A percentile compares a stretch with the other conserved stretches of the same genome.
These are phyloP conservation scores for Heimioporus sp. DNA, from an alignment of 768 basidiomycete genomes.

Conservation along the genomic window DNA sequence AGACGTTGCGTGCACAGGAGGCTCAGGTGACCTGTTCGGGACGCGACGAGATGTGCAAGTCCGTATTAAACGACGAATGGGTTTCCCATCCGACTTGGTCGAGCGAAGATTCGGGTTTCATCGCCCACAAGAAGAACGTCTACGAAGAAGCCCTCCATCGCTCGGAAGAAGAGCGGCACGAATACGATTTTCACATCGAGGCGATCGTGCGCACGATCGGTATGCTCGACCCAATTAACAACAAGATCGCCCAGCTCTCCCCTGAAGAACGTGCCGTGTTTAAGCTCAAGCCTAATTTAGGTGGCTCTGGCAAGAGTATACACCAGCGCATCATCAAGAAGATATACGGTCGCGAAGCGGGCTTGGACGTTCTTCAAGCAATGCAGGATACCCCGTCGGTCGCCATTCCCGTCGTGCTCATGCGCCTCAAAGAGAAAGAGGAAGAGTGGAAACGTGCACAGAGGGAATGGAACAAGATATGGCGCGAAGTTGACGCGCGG, in stretches of 20 bases:
- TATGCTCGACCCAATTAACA: constrained; percentile 87
- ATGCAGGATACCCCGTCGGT: constrained; percentile 91
- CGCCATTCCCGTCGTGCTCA: constrained; percentile 87
- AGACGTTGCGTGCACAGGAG: constrained; percentile 50
- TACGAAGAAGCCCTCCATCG: constrained; percentile 97
- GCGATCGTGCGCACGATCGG: constrained; percentile 89
- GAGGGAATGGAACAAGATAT: constrained; percentile 98
- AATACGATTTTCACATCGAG: constrained; percentile 98
- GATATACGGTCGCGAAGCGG: constrained; percentile 88
- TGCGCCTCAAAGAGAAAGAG: constrained; percentile 91
- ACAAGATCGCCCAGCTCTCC: constrained; percentile 77
- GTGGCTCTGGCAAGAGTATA: constrained; percentile 80
- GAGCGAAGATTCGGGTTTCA: constrained; percentile 89
- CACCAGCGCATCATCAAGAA: constrained; percentile 96
- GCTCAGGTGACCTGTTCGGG: constrained; percentile 88
- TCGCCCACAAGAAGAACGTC: constrained; percentile 89
- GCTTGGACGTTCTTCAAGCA: constrained; percentile 76
- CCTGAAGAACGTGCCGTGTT: constrained; percentile 77
- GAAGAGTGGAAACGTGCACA: constrained; percentile 98
- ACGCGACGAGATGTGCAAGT: constrained; percentile 94
- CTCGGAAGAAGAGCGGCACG: constrained; percentile 96
- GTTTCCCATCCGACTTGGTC: constrained; percentile 96
- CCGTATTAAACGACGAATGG: constrained; percentile 98
- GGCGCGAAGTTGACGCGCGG: constrained; percentile 93
- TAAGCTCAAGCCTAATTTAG: constrained; percentile 87